Evolutionary conservation across 306 rosid genomes (phyloP).

Genomic region (Crataegus laevigata): DNA sequence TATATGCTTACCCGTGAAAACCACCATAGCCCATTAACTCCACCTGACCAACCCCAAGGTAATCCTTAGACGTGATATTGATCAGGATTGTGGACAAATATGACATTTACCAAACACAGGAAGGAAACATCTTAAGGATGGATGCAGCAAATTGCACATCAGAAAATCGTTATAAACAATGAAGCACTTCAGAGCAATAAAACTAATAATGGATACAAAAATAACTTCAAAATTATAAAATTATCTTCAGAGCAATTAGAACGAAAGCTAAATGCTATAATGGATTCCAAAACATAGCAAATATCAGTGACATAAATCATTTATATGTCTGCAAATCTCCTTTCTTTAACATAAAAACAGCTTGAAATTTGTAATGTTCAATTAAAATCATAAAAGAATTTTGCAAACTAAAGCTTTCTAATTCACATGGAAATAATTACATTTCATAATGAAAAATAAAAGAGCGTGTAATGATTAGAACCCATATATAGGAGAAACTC

Average conservation of each 20-base stretch:
- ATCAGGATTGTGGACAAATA: background rate
- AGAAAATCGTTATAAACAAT: background rate
- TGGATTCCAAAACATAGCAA: background rate
- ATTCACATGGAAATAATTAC: background rate
- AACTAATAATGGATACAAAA: background rate
- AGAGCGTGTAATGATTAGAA: constrained; percentile 1
- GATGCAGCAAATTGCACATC: background rate
- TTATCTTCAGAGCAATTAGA: background rate
- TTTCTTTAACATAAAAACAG: background rate
- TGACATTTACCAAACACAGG: background rate
- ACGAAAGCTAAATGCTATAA: background rate
- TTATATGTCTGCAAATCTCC: background rate
- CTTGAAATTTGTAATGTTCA: background rate
- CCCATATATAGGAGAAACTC: constrained; percentile 1
- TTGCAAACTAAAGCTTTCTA: background rate
- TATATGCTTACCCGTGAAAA: background rate
- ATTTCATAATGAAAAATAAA: background rate
- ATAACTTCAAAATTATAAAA: background rate
- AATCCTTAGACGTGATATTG: background rate
- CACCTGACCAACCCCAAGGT: background rate
- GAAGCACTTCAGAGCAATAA: background rate
- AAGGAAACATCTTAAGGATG: background rate
- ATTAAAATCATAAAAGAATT: background rate
- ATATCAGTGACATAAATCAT: background rate
- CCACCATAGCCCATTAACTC: background rate